These are phyloP conservation scores for Sugiyamaella pinicola DNA, from an alignment of 1,139 yeast genomes.

Conservation along the genomic window DNA sequence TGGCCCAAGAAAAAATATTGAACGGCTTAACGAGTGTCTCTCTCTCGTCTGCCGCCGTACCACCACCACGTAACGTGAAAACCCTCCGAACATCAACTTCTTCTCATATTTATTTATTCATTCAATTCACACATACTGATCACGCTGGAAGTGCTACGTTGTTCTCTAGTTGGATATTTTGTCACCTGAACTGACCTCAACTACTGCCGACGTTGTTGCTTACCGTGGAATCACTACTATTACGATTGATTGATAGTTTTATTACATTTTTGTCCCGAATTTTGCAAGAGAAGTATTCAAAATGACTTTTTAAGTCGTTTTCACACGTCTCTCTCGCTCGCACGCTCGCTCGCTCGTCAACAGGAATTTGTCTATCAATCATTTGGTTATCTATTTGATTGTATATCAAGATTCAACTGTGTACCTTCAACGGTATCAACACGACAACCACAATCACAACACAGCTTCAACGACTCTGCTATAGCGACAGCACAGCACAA, in stretches of 20 bases:
- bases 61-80: no score
- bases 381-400: not conserved
- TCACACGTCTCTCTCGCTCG: not conserved
- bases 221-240: not conserved
- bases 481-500: no score
- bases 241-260: not conserved
- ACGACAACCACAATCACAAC: no score
- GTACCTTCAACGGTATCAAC: no score
- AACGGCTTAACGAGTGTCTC: no score
- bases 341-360: not conserved
- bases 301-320: constrained; percentile 17
- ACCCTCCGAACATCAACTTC: no score
- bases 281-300: constrained; percentile 1
- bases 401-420: no score
- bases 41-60: no score
- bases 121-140: no score
- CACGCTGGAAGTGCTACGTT: no score
- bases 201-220: constrained; percentile 12
- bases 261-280: not conserved
- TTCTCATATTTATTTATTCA: no score
- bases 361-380: not conserved
- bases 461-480: no score
- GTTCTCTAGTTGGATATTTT: constrained; percentile 16
- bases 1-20: not conserved
- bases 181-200: constrained; percentile 21